phyloP scores from a whole-genome alignment of 2,329 filamentous ascomycete genomes.

The Colletotrichum lini region DNA sequence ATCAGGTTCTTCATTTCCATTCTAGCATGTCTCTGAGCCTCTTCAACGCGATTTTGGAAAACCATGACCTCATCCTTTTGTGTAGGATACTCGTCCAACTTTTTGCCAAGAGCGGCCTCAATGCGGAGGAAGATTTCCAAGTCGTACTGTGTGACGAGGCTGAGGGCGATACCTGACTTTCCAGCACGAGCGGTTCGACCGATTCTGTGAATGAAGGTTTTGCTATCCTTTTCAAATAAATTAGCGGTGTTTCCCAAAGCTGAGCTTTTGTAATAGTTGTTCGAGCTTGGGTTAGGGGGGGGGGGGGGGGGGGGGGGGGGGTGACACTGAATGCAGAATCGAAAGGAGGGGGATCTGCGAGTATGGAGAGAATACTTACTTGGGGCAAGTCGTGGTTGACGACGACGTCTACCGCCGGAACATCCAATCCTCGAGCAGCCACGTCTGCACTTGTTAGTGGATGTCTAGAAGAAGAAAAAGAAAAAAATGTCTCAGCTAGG shows the following conservation, averaged over 20 bases:
- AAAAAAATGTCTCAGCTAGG: neutral
- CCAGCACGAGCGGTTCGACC: slow-evolving; percentile 90
- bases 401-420: slow-evolving; percentile 90
- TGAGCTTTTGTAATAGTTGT: too few relatives aligned
- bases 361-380: neutral
- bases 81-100: slow-evolving; percentile 77
- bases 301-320: too few relatives aligned
- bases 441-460: slow-evolving; percentile 69
- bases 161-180: slow-evolving; percentile 85
- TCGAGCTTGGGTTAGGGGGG: neutral
- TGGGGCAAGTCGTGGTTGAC: slow-evolving; percentile 86
- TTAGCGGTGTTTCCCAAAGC: too few relatives aligned
- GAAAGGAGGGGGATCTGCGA: too few relatives aligned
- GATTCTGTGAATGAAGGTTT: slow-evolving; percentile 92
- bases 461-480: too few relatives aligned
- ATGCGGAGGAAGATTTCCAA: slow-evolving; percentile 85
- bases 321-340: too few relatives aligned
- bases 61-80: slow-evolving; percentile 90
- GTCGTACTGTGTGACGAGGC: slow-evolving; percentile 89
- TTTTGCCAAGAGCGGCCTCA: slow-evolving; percentile 84
- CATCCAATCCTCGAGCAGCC: slow-evolving; percentile 93
- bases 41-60: slow-evolving; percentile 82
- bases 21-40: slow-evolving; percentile 85
- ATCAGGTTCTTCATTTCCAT: slow-evolving; percentile 86
- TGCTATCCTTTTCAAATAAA: slow-evolving; percentile 72